Conservation (phyloP, 2,329 filamentous ascomycete genomes). For the Penicillium corylophilum region DNA sequence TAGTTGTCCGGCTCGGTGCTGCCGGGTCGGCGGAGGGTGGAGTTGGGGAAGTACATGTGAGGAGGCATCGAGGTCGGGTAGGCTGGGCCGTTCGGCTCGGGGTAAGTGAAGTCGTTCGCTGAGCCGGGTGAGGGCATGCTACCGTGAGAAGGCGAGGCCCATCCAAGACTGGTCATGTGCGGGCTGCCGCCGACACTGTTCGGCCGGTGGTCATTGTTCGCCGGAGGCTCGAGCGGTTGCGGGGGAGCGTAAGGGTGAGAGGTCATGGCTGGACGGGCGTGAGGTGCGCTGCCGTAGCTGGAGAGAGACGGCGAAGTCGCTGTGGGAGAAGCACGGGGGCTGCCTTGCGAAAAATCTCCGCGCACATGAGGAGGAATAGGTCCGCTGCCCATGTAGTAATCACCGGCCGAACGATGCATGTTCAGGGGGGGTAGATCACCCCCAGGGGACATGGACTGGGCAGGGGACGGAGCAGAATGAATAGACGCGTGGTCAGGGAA, state of each 20-base stretch:
- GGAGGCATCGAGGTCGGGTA: slow-evolving; percentile 46
- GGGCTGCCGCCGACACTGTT: slow-evolving; percentile 80
- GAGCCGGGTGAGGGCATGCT: slow-evolving; percentile 69
- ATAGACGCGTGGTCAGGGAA: slow-evolving; percentile 48
- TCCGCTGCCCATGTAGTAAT: slow-evolving; percentile 78
- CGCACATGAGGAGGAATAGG: slow-evolving; percentile 81
- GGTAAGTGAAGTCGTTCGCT: slow-evolving; percentile 76
- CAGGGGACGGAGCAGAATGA: slow-evolving; percentile 73
- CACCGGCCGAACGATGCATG: slow-evolving; percentile 66
- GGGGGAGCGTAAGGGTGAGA: slow-evolving; percentile 91
- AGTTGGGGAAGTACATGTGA: slow-evolving; percentile 71
- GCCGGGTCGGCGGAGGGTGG: slow-evolving; percentile 68
- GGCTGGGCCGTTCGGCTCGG: slow-evolving; percentile 64
- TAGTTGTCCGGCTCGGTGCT: slow-evolving; percentile 72
- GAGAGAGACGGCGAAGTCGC: slow-evolving; percentile 65
- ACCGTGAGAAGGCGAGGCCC: slow-evolving; percentile 80
- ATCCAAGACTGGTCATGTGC: slow-evolving; percentile 77
- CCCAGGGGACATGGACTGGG: slow-evolving; percentile 79
- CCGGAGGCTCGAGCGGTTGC: slow-evolving; percentile 76
- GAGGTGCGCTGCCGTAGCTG: slow-evolving; percentile 54
- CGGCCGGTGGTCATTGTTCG: slow-evolving; percentile 71
- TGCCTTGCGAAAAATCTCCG: slow-evolving; percentile 68
- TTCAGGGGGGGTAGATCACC: slow-evolving; percentile 70
- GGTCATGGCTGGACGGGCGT: slow-evolving; percentile 62
- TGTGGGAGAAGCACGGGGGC: slow-evolving; percentile 64